phyloP scores from a whole-genome alignment of 257 asterid species.

The Coffea eugenioides region DNA sequence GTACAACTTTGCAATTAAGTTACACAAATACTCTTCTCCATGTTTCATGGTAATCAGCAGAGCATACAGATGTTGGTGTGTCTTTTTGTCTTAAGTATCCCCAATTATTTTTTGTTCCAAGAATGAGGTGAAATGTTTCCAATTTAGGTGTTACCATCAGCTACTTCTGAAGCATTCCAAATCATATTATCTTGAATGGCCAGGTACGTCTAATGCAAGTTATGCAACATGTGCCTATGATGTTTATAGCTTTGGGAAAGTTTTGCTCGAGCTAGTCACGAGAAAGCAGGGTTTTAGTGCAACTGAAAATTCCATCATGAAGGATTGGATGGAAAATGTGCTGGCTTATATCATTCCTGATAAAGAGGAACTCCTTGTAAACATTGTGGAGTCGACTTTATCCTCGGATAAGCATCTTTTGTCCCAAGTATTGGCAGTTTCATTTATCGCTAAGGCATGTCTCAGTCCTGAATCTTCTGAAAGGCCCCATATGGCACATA shows the following conservation, averaged over 20 bases:
- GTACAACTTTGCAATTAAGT: too few species aligned
- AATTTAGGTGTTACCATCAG: too few species aligned
- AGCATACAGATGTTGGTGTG: slow-evolving; percentile 17
- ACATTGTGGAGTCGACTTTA: not conserved
- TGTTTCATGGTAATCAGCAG: not conserved
- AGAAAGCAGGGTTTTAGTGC: not conserved
- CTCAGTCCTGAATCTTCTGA: not conserved
- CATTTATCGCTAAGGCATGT: not conserved
- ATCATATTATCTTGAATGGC: not conserved
- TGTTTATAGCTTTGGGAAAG: slow-evolving; percentile 2
- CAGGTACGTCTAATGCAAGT: not conserved
- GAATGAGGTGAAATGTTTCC: not conserved
- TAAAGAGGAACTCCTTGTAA: not conserved
- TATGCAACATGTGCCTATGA: not conserved
- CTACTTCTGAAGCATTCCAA: not conserved
- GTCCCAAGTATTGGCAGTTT: not conserved
- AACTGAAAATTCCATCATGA: slow-evolving; percentile 11
- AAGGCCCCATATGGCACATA: slow-evolving; percentile 57
- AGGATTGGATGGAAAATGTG: slow-evolving; percentile 1
- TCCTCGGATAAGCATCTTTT: not conserved
- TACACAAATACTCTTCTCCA: too few species aligned
- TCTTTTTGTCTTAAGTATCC: not conserved
- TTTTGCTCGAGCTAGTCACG: slow-evolving; percentile 3
- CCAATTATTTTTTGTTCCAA: too few species aligned
- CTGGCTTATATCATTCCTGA: slow-evolving; percentile 33